Evolutionary conservation across 2,329 filamentous ascomycete genomes (phyloP).

Genomic region (Exophiala viscosa): DNA sequence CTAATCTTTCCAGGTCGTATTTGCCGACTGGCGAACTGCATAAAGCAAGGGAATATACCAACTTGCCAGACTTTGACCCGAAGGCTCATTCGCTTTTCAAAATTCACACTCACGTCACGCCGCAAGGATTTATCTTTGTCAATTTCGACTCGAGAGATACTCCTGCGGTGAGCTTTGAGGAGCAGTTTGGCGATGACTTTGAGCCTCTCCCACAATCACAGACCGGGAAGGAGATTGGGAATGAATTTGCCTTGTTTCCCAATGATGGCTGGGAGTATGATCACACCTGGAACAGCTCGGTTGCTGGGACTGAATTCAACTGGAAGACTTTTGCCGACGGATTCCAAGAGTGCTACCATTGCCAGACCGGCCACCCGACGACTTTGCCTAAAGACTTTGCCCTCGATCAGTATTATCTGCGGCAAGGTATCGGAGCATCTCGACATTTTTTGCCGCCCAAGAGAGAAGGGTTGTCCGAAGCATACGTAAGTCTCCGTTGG

Average conservation of each 20-base stretch:
- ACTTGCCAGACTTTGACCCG: constrained; percentile 57
- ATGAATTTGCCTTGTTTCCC: constrained; percentile 45
- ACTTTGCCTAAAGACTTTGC: constrained; percentile 24
- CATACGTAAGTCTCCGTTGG: constrained; percentile 8
- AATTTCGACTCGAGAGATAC: constrained; percentile 50
- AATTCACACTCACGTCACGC: constrained; percentile 24
- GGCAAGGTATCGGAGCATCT: constrained; percentile 21
- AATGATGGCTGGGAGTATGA: constrained; percentile 55
- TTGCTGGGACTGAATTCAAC: constrained; percentile 54
- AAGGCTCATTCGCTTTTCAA: constrained; percentile 53
- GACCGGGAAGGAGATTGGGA: constrained; percentile 18
- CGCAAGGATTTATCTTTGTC: constrained; percentile 51
- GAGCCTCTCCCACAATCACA: constrained; percentile 33
- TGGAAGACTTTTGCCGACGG: constrained; percentile 48
- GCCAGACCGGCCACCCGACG: constrained; percentile 22
- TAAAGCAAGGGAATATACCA: constrained; percentile 58
- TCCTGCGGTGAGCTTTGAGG: constrained; percentile 50
- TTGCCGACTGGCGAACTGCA: constrained; percentile 55
- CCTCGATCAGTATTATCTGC: constrained; percentile 22
- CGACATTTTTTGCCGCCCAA: constrained; percentile 25
- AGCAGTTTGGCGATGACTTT: constrained; percentile 51
- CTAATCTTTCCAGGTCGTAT: constrained; percentile 52
- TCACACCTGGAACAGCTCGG: constrained; percentile 50
- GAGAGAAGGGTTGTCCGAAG: constrained; percentile 19
- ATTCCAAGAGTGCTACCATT: constrained; percentile 26